These are phyloP conservation scores for Nothophaeocryptopus gaeumannii DNA, from an alignment of 2,329 filamentous ascomycete genomes.

Conservation along the genomic window DNA sequence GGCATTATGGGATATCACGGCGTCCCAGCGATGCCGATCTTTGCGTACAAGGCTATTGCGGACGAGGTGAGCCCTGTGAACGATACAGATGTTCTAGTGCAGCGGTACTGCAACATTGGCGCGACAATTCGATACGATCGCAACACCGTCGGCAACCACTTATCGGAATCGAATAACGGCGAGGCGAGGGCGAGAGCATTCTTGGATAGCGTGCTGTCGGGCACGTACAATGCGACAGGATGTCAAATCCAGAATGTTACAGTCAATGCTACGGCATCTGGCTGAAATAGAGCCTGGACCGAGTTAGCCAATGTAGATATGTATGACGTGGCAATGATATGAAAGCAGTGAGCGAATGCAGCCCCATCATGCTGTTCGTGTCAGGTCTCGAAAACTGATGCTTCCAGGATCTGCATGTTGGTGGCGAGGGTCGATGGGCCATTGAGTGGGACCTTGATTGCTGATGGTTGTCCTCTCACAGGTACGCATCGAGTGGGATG, in stretches of 20 bases:
- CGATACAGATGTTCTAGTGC: conserved; percentile 46
- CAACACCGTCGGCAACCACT: conserved; percentile 46
- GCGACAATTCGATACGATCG: conserved; percentile 46
- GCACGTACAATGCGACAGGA: conserved; percentile 24
- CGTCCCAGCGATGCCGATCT: conserved; percentile 48
- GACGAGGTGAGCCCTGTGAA: conserved; percentile 47
- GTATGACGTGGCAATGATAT: no score
- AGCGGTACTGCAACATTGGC: conserved; percentile 42
- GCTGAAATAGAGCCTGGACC: no score
- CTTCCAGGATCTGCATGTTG: no score
- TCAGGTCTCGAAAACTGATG: no score
- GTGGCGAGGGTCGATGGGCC: no score
- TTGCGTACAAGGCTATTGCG: conserved; percentile 50
- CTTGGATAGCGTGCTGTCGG: conserved; percentile 25
- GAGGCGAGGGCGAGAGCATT: conserved; percentile 33
- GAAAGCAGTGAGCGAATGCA: no score
- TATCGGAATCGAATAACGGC: conserved; percentile 36
- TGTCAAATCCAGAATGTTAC: conserved; percentile 30
- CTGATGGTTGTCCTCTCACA: no score
- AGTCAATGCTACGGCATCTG: conserved; percentile 1
- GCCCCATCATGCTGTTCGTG: no score
- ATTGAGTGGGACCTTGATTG: no score
- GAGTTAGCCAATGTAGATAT: no score
- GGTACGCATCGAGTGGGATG: no score
- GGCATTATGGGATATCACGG: conserved; percentile 42